Evolutionary conservation across 2,329 filamentous ascomycete species (phyloP).

Genomic region (Nemania sp.): DNA sequence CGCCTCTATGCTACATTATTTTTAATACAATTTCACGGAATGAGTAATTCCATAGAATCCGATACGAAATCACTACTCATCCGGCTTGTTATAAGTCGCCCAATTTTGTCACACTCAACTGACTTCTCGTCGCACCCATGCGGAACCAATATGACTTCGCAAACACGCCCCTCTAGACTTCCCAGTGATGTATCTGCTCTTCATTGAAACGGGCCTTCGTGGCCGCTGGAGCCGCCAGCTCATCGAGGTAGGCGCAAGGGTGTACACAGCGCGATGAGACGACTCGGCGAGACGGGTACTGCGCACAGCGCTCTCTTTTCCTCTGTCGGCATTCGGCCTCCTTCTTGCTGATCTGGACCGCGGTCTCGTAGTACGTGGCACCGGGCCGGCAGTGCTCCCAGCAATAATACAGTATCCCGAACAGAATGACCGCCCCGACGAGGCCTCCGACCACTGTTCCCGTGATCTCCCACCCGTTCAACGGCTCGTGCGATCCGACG

Average conservation of each 20-base stretch:
- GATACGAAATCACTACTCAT: neutral
- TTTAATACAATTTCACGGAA: neutral
- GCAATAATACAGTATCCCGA: conserved; percentile 12
- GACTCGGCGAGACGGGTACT: neutral
- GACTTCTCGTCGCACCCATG: too few relatives aligned
- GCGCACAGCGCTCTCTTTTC: neutral
- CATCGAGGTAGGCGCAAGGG: neutral
- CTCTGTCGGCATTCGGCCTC: neutral
- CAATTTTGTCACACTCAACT: neutral
- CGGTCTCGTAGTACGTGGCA: conserved; percentile 22
- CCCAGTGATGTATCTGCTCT: too few relatives aligned
- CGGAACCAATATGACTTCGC: too few relatives aligned
- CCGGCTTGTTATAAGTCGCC: neutral
- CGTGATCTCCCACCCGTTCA: neutral
- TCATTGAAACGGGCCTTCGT: neutral
- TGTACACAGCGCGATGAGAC: neutral
- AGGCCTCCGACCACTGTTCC: conserved; percentile 11
- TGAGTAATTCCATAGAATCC: neutral
- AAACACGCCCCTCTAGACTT: too few relatives aligned
- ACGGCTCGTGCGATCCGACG: neutral
- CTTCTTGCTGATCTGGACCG: neutral
- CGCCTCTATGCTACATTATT: neutral
- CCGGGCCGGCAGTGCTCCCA: conserved; percentile 16
- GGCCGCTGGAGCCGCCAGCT: neutral
- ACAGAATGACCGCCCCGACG: conserved; percentile 4